Evolutionary conservation across 2,329 filamentous ascomycete species (phyloP).

Genomic region (Ambrosiella cleistominuta): DNA sequence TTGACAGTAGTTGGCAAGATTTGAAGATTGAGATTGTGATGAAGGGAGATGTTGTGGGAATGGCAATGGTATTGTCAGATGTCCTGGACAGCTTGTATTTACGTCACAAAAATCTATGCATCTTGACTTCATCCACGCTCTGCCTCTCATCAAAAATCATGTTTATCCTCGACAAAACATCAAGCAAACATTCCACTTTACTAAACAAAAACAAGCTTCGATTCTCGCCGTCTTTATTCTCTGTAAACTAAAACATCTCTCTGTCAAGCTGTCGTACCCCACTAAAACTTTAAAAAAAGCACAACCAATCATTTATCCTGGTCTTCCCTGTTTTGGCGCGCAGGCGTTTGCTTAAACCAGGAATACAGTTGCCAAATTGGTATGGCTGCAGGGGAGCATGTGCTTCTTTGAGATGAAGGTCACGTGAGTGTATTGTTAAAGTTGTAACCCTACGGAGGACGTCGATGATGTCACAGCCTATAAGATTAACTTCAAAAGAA

Average conservation of each 20-base stretch:
- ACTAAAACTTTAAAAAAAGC: not conserved
- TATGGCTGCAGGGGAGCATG: not conserved
- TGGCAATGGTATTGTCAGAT: not conserved
- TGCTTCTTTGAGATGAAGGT: not conserved
- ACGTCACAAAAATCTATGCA: too few species aligned
- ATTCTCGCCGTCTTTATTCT: not conserved
- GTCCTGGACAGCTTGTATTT: too few species aligned
- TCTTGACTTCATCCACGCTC: too few species aligned
- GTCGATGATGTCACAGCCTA: too few species aligned
- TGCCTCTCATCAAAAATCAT: not conserved
- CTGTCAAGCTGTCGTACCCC: not conserved
- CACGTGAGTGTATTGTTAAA: too few species aligned
- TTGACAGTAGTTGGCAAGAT: too few species aligned
- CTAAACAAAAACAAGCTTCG: not conserved
- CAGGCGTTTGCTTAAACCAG: not conserved
- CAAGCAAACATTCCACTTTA: not conserved
- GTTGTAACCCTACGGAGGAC: not conserved
- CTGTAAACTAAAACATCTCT: not conserved
- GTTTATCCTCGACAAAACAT: not conserved
- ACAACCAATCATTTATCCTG: not conserved
- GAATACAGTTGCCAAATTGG: not conserved
- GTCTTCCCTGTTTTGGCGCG: not conserved
- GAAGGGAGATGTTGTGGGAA: not conserved
- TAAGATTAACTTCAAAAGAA: too few species aligned
- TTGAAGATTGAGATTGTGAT: not conserved